These are phyloP conservation scores for Excoecaria agallocha DNA, from an alignment of 345 rosid genomes.

Conservation along the genomic window DNA sequence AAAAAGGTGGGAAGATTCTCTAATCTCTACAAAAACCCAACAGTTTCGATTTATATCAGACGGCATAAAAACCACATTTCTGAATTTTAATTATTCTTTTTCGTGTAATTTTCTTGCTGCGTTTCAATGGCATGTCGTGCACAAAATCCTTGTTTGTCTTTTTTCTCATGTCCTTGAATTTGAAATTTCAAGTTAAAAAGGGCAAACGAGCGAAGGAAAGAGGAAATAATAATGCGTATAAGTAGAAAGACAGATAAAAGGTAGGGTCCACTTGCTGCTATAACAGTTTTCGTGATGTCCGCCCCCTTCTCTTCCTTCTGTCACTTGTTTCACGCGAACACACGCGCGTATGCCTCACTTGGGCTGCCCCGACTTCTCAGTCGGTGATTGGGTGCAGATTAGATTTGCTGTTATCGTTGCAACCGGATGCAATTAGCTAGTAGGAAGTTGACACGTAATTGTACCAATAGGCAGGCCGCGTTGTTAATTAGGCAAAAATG, in stretches of 20 bases:
- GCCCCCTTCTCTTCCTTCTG: slow-evolving; percentile 13
- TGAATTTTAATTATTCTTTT: neutral
- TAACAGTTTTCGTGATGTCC: slow-evolving; percentile 41
- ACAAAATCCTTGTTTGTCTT: neutral
- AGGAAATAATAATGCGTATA: neutral
- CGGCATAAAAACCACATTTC: neutral
- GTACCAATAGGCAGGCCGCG: too few relatives aligned
- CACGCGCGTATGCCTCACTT: neutral
- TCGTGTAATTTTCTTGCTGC: neutral
- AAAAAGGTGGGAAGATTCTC: neutral
- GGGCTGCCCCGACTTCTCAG: neutral
- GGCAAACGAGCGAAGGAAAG: neutral
- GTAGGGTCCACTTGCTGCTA: slow-evolving; percentile 29
- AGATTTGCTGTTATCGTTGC: too few relatives aligned
- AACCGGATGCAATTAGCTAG: neutral
- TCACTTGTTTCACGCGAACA: slow-evolving; percentile 15
- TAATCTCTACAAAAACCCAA: neutral
- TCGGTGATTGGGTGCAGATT: neutral
- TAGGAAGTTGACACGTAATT: neutral
- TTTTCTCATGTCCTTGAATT: neutral
- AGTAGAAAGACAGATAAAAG: neutral
- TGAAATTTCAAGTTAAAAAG: neutral
- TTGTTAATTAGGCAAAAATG: neutral
- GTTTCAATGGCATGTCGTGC: neutral
- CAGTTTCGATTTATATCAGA: neutral